These are phyloP conservation scores for Cornus florida DNA, from an alignment of 148 eudicot species.

Conservation along the genomic window DNA sequence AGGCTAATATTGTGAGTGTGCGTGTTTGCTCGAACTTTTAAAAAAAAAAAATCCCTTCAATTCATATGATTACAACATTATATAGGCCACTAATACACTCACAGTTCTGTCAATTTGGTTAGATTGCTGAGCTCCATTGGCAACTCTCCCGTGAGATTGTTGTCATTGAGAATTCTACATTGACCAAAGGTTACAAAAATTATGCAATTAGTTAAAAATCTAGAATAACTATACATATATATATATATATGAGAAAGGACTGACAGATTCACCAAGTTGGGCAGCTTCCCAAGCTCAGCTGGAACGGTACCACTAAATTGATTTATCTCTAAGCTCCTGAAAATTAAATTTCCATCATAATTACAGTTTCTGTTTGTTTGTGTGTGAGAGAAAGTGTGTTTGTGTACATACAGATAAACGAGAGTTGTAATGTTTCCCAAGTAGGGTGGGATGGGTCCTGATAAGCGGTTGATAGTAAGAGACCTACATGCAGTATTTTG, in stretches of 20 bases:
- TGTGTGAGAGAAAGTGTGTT: too few relatives aligned
- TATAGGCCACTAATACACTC: constrained; percentile 16
- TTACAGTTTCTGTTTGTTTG: neutral
- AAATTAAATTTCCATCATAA: too few relatives aligned
- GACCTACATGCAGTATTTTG: neutral
- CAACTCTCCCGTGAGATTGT: constrained; percentile 49
- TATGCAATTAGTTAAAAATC: neutral
- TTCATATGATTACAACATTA: neutral
- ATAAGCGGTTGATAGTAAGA: neutral
- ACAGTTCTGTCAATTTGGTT: constrained; percentile 47
- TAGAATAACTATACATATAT: neutral
- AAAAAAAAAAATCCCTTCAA: too few relatives aligned
- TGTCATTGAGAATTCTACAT: constrained; percentile 48
- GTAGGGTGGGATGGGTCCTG: neutral
- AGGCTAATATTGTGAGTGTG: too few relatives aligned
- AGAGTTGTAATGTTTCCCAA: neutral
- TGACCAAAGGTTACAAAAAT: neutral
- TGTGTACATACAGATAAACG: neutral
- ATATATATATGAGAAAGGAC: neutral
- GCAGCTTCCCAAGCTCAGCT: too few relatives aligned
- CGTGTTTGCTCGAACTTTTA: too few relatives aligned
- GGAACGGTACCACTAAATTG: too few relatives aligned
- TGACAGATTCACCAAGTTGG: neutral
- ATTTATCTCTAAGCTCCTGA: too few relatives aligned
- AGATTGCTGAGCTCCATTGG: constrained; percentile 49